Evolutionary conservation across 2,329 filamentous ascomycete species (phyloP).

Genomic region (Laburnicola sp.): DNA sequence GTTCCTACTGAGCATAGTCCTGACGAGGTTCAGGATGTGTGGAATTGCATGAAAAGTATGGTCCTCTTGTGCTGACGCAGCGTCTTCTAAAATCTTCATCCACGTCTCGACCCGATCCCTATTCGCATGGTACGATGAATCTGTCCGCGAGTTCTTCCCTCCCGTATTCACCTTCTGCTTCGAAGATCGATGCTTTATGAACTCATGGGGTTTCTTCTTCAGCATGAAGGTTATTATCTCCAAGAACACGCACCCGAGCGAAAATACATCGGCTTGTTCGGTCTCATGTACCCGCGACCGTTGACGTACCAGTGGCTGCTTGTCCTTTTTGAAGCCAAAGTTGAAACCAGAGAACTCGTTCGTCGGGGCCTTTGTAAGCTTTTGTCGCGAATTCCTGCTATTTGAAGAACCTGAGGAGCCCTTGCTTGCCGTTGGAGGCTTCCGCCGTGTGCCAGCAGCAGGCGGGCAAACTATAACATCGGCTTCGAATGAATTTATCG

Average conservation of each 20-base stretch:
- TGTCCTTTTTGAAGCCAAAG: conserved; percentile 40
- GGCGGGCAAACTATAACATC: conserved; percentile 17
- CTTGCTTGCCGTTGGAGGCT: conserved; percentile 41
- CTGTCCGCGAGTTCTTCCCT: conserved; percentile 60
- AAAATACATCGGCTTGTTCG: conserved; percentile 68
- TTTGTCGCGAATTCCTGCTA: conserved; percentile 36
- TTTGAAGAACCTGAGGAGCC: conserved; percentile 41
- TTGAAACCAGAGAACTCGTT: conserved; percentile 43
- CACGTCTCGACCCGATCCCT: conserved; percentile 69
- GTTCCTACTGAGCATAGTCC: conserved; percentile 48
- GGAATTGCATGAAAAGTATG: conserved; percentile 47
- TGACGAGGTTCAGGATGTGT: conserved; percentile 46
- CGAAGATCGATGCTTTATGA: conserved; percentile 66
- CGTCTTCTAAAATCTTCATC: conserved; percentile 64
- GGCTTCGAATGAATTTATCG: conserved; percentile 26
- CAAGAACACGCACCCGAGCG: conserved; percentile 71
- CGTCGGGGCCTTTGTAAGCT: conserved; percentile 39
- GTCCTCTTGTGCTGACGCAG: conserved; percentile 34
- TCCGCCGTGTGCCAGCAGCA: conserved; percentile 22
- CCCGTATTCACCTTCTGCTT: conserved; percentile 59
- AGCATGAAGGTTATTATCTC: conserved; percentile 71
- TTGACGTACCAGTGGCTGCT: conserved; percentile 28
- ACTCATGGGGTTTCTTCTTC: conserved; percentile 67
- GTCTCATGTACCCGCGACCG: conserved; percentile 39
- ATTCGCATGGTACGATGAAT: conserved; percentile 74